phyloP scores from a whole-genome alignment of 2,329 filamentous ascomycete species.

The Fusarium fujikuroi region DNA sequence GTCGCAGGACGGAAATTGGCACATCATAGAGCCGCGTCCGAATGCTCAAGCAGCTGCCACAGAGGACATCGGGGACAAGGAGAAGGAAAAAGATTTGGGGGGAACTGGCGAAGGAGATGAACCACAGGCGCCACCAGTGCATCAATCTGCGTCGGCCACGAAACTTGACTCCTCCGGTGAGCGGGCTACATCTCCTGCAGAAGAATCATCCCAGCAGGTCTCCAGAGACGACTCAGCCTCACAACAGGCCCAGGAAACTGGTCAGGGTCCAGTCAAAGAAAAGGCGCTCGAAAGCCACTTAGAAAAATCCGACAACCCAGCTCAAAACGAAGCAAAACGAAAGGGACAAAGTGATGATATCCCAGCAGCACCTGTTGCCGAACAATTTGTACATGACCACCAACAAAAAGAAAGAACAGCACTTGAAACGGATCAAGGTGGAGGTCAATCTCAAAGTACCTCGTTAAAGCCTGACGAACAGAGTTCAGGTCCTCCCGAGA shows the following conservation, averaged over 20 bases:
- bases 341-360: not conserved
- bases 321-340: not conserved
- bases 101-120: rapidly evolving
- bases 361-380: rapidly evolving
- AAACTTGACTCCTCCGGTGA: not conserved
- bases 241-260: rapidly evolving
- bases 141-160: no score
- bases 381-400: rapidly evolving
- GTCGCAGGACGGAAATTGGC: not conserved
- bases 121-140: rapidly evolving
- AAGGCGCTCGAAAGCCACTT: rapidly evolving
- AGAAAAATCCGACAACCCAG: rapidly evolving
- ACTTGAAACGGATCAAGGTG: not conserved
- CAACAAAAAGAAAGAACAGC: not conserved
- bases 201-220: not conserved
- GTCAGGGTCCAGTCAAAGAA: rapidly evolving
- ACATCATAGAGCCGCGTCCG: not conserved
- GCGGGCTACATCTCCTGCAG: no score
- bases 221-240: rapidly evolving
- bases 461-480: rapidly evolving
- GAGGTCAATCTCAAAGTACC: no score
- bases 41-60: rapidly evolving
- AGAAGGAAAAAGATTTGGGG: not conserved
- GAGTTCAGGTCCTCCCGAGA: rapidly evolving
- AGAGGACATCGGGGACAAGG: not conserved